Conservation (phyloP, 345 rosid genomes). For the Turnera subulata region DNA sequence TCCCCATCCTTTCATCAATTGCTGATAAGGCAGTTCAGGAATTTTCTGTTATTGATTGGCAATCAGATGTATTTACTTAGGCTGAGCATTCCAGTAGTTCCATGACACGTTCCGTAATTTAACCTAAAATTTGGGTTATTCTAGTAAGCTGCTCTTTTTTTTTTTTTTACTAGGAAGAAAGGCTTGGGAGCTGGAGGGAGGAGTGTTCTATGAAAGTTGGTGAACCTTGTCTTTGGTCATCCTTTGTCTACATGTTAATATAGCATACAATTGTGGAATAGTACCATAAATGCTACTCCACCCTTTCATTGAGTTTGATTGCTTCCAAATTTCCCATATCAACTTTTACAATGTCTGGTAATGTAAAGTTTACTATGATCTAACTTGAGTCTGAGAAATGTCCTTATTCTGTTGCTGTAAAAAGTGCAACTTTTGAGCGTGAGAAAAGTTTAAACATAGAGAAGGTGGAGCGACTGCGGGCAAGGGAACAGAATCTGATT, state of each 20-base stretch:
- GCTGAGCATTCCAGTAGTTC: no score
- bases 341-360: neutral
- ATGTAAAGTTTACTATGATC: neutral
- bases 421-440: constrained; percentile 54
- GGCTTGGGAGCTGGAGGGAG: neutral
- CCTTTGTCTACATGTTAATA: neutral
- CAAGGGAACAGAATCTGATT: constrained; percentile 56
- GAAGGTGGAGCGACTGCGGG: constrained; percentile 55
- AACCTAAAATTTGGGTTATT: no score
- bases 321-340: neutral
- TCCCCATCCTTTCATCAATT: neutral
- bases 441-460: constrained; percentile 69
- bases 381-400: constrained; percentile 1
- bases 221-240: neutral
- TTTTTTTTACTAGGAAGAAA: no score
- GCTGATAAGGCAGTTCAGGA: neutral
- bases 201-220: neutral
- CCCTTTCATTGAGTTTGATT: neutral
- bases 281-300: neutral
- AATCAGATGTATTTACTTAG: no score
- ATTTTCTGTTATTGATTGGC: no score
- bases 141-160: no score
- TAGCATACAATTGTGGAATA: neutral
- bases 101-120: no score
- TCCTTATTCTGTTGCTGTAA: constrained; percentile 8